Base-by-base conservation (phyloP, 2,329 filamentous ascomycete genomes). In the Sclerotinia minor region DNA sequence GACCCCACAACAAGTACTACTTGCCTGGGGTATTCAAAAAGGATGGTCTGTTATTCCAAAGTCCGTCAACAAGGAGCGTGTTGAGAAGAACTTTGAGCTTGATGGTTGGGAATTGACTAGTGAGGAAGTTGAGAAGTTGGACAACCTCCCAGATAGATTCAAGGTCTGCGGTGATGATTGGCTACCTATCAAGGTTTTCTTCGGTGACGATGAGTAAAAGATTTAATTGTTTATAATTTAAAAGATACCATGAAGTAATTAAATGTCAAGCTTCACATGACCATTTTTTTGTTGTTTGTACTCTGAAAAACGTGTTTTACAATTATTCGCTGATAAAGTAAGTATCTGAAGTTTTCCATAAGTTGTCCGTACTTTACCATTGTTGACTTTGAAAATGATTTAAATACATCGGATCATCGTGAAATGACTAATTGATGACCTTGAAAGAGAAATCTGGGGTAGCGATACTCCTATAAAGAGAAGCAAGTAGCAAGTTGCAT, bases 1-100 rank as follows among this genome's bases (percentile, higher is more conserved):
- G 82, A 87, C 88, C 19, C 82, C 85, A 13, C 89, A 93, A 81
- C 90, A 96, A 83, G 86, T 93, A 64, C 81, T 95, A 74, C 81
- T 96, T 71, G 82, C 88, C 74, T 96, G 92, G 92, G 92, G 92
- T 71, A 81, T 96, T 67, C 87, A 91, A 78, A 88, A 92, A 77
- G 92, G 90, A 69, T 92, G 89, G 83, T 90, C 87, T 72, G 92
- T 96, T 64, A 92, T 96, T 75, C 92, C 92, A 75, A 96, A 96
- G 85, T 90, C 86, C 64, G 90, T 94, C 68, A 93, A 86, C 72
- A 85, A 87, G 72, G 83, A 82, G 65, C 86, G 92, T 53, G 93
- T 96, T 75, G 83, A 90, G 79, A 85, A 82, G 71, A 96, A 96
- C 83, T 92, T 88, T 73, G 85, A 90, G 75, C 77, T 92, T 64